Conservation (phyloP, 768 basidiomycete genomes). For the Amanita rubescens region DNA sequence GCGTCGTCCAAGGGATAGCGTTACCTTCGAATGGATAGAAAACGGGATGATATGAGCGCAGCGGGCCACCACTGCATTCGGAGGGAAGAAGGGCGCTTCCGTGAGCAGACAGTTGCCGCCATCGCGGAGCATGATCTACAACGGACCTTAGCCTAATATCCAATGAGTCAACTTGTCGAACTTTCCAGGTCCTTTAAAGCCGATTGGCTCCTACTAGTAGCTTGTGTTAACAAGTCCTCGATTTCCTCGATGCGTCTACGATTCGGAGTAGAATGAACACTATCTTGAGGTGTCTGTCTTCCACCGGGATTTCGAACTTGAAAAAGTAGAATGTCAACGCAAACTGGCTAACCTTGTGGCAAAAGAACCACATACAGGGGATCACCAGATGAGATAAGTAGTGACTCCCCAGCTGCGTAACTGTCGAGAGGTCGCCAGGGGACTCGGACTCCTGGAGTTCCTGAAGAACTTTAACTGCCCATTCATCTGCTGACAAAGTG, state of each 20-base stretch:
- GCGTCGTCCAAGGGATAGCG: background rate
- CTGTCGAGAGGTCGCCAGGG: background rate
- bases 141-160: background rate
- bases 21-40: conserved; percentile 1
- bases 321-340: background rate
- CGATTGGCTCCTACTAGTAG: background rate
- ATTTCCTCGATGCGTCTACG: background rate
- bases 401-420: background rate
- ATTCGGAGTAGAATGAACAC: background rate
- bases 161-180: background rate
- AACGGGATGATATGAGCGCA: conserved; percentile 8
- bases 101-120: conserved; percentile 3
- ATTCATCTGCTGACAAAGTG: background rate
- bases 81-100: conserved; percentile 2
- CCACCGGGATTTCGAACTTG: background rate
- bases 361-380: background rate
- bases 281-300: background rate
- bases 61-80: conserved; percentile 1
- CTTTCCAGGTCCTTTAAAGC: background rate
- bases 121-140: conserved; percentile 1
- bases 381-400: background rate
- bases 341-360: background rate
- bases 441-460: background rate
- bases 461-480: background rate
- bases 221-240: background rate